Percentiles rank a stretch among this genome's conserved stretches.
These are phyloP conservation scores for Geranium brycei DNA, from an alignment of 345 rosid genomes.

Conservation along the genomic window DNA sequence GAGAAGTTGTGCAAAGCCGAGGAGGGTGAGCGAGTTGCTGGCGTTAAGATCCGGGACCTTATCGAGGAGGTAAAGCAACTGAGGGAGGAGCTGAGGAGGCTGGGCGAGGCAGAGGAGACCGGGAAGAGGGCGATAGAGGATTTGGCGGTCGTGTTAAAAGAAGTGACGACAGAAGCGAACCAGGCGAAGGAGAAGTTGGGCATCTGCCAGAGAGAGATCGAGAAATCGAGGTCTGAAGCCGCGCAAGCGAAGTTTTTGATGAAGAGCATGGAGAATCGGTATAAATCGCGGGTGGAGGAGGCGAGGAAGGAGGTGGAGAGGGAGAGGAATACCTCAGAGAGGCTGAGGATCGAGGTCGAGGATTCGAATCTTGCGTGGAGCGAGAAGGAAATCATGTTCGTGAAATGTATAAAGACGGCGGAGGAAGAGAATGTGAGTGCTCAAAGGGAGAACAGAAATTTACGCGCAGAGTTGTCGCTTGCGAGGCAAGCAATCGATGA, in stretches of 20 bases:
- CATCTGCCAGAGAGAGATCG: slow-evolving; percentile 30
- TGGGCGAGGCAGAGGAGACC: slow-evolving; percentile 52
- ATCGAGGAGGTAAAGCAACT: slow-evolving; percentile 26
- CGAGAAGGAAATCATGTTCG: slow-evolving; percentile 62
- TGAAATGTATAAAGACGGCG: slow-evolving; percentile 47
- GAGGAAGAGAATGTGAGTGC: slow-evolving; percentile 55
- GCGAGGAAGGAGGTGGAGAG: slow-evolving; percentile 40
- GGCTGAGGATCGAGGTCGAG: slow-evolving; percentile 67
- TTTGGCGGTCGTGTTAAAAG: slow-evolving; percentile 61
- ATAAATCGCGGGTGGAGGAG: slow-evolving; percentile 20
- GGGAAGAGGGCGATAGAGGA: slow-evolving; percentile 84
- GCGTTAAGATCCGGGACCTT: slow-evolving; percentile 13
- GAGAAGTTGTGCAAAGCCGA: slow-evolving; percentile 16
- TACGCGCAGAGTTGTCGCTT: slow-evolving; percentile 31
- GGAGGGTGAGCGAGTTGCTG: slow-evolving; percentile 25
- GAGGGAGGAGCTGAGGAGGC: slow-evolving; percentile 33
- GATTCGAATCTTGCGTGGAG: slow-evolving; percentile 66
- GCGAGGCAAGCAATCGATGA: slow-evolving; percentile 15
- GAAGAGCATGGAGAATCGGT: slow-evolving; percentile 21
- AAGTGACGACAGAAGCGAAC: slow-evolving; percentile 51
- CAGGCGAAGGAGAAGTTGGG: slow-evolving; percentile 41
- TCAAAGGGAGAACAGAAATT: slow-evolving; percentile 27
- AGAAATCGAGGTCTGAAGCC: slow-evolving; percentile 20
- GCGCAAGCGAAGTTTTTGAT: slow-evolving; percentile 24
- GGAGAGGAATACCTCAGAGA: slow-evolving; percentile 42